These are phyloP conservation scores for Monosporascus sp. DNA, from an alignment of 2,329 filamentous ascomycete species.

Conservation along the genomic window DNA sequence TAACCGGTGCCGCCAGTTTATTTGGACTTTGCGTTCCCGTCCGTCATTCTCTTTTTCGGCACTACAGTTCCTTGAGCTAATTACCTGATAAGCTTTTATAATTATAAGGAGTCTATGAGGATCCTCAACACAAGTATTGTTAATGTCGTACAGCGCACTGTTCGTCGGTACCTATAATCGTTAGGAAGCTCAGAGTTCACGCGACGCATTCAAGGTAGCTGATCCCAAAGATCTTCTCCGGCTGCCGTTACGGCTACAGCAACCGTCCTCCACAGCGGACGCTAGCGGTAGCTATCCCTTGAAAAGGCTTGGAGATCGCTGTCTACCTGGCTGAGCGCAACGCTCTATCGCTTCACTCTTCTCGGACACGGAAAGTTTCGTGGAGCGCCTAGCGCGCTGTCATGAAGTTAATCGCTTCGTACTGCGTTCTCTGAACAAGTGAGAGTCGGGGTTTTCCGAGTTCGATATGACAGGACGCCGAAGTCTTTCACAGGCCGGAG, in stretches of 20 bases:
- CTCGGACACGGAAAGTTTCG: neutral
- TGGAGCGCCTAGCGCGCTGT: slow-evolving; percentile 1
- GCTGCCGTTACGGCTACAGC: neutral
- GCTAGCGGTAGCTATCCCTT: neutral
- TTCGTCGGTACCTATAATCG: neutral
- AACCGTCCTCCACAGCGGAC: neutral
- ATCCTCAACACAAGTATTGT: neutral
- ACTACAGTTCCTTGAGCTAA: too few species aligned
- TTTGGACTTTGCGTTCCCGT: too few species aligned
- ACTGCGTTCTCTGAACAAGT: slow-evolving; percentile 1
- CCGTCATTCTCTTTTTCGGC: neutral
- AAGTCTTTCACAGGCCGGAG: slow-evolving; percentile 3
- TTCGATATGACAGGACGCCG: slow-evolving; percentile 6
- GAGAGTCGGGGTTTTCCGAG: slow-evolving; percentile 1
- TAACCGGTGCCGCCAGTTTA: too few species aligned
- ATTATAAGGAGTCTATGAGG: too few species aligned
- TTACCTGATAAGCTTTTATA: too few species aligned
- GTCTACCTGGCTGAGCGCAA: neutral
- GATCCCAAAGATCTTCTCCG: neutral
- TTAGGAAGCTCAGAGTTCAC: neutral
- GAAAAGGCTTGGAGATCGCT: neutral
- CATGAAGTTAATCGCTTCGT: slow-evolving; percentile 7
- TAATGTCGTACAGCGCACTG: neutral
- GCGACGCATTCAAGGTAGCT: neutral
- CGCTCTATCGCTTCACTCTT: neutral